Evolutionary conservation across 192 early-diverging fungal species (phyloP), one percentile per base, ranked within the genome.

Genomic region (Chytriomyces sp.): DNA sequence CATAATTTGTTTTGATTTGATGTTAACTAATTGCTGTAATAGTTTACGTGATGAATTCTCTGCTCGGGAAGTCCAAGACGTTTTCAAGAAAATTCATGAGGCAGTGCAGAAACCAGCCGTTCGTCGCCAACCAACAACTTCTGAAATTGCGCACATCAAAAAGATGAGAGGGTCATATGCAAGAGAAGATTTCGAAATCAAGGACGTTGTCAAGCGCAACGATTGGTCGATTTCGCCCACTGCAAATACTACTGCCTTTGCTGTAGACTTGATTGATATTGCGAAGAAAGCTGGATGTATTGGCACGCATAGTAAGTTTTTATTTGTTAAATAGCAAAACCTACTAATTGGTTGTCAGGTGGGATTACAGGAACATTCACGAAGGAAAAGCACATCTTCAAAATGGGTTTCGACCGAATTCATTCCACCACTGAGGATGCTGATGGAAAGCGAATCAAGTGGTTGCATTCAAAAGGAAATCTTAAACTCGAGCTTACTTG

Each of bases 381-480:
- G 13, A 1, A 1, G 13, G 57, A 35, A 2, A 35, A 35, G 28
- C 28, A 35, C 2, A 35, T 35, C 28, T 35, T 35, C 28, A 35
- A 35, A 20, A n/a, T 59, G 57, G 57, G 57, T 0, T 59, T n/a
- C 20, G 57, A 59, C 57, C 20, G 57, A 16, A 59, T n/a, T 1
- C 13, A n/a, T 59, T n/a, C 57, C 13, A 59, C 57, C 16, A 2
- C 57, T 16, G 13, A 1, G 0, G 57, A 59, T 20, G 57, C 57
- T 2, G 57, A 59, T 3, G 57, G 57, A 59, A 59, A 59, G 57
- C 13, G 20, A 59, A 3, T 59, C 57, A 59, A 59, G 57, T 59
- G 57, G 57, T 59, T 59, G 57, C 57, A 59, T 59, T 59, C 57
- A 3, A 59, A 20, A n/a, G 57, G 57, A 59, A 59, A 59, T 59